Evolutionary conservation across 495 filamentous ascomycete genomes (phyloP), one percentile per base, ranked within the genome.

Genomic region (Xylona heveae): DNA sequence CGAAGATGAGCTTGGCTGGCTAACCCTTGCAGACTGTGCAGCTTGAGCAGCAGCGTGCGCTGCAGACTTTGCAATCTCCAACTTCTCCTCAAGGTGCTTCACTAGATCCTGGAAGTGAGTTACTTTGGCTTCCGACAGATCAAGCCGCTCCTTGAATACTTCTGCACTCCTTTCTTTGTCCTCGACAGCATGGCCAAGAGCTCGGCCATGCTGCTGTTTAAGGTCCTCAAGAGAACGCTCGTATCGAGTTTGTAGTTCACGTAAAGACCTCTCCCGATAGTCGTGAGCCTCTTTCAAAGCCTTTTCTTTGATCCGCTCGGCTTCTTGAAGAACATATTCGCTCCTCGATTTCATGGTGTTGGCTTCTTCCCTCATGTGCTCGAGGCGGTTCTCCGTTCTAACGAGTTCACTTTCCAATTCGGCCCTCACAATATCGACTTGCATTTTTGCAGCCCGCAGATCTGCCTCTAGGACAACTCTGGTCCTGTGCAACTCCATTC

Each of bases 11-110:
- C 47, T 35, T n/a, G n/a, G n/a, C n/a, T n/a, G n/a, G n/a, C n/a
- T n/a, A 7, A 49, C 47, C 44, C 69, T 71, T 33, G 62, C 65
- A 7, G 57, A 58, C 50, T 82, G 79, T 15, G 83, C 82, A 12
- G 78, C 82, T 46, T 77, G 66, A 18, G 68, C 83, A 35, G 88
- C 90, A 32, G 85, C 82, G 38, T 71, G 64, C 13, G 88, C 90
- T 35, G 88, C 88, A 44, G 82, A 71, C 43, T 85, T 82, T 25
- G 90, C 74, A 43, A 95, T 73, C 47, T 90, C 71, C 20, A 97
- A 63, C 48, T 78, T 81, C 51, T 93, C 79, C 50, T 92, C 79
- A 1, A 95, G 66, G 39, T 83, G 75, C 3, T 60, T 47, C 15
- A 91, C 65, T 38, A 74, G 77, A 35, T 93, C 84, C 42, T 82